Base-by-base conservation (phyloP, 495 filamentous ascomycete genomes). In the Penicillium lividum region DNA sequence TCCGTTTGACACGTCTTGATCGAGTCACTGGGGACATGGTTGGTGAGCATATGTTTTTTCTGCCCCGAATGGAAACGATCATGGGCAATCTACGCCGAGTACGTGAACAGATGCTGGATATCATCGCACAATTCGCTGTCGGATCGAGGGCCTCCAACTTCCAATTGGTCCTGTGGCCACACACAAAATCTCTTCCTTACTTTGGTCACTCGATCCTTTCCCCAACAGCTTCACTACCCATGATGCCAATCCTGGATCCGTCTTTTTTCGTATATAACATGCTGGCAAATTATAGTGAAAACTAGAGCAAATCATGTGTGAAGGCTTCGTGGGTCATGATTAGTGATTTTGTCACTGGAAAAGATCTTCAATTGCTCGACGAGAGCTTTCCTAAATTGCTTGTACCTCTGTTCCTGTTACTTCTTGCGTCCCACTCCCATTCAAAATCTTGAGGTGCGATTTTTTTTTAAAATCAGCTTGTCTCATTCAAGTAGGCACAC, bases 1-100 rank as follows among this genome's bases (percentile, higher is more conserved):
- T 47, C 15, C 50, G 57, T 13, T 51, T 59, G 13, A 30, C 25
- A 6, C 34, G 36, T 15, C 16, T 60, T 2, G 51, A 28, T 15
- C 30, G 2, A 3, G 28, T 6, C 5, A 56, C 18, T 10, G 13
- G 34, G 28, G 53, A 56, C 11, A 27, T 46, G 16, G 13, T 55
- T 1, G 47, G 30, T 10, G 58, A 60, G 46, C 51, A 60, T 18
- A 52, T 27, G 22, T 60, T 60, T 28, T 55, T 60, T 30, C 52
- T 60, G 29, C 58, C 53, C 28, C 45, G 58, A 13, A 33, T 56
- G 16, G 46, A 60, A 11, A 47, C 38, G 15, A 38, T 51, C 27
- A 27, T 51, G 40, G 47, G 52, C 11, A 60, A 60, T n/a, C 29
- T 60, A 36, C 53, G n/a, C 4, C 53, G 58, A 28, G 27, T 47